Percentiles rank a stretch among this genome's conserved stretches.
Conservation (phyloP, 805 yeast species). For the Yarrowia divulgata region DNA sequence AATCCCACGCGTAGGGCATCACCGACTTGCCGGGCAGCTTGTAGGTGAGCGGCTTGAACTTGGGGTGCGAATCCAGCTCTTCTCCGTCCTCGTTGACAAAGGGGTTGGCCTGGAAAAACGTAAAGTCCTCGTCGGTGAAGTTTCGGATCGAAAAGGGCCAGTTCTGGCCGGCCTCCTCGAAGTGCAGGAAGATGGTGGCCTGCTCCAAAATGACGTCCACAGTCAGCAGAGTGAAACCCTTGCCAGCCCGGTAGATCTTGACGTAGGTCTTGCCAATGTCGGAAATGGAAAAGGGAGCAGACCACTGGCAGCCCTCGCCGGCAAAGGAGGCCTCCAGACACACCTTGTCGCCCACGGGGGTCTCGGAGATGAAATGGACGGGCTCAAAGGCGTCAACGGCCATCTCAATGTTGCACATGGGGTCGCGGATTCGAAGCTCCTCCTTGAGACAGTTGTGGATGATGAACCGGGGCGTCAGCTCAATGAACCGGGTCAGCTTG, state of each 20-base stretch:
- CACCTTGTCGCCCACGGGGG: conserved; percentile 58
- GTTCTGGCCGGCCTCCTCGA: conserved; percentile 67
- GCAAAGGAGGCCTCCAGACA: conserved; percentile 61
- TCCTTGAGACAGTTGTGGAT: conserved; percentile 67
- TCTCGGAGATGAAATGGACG: conserved; percentile 63
- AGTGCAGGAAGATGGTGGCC: conserved; percentile 78
- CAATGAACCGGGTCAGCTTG: conserved; percentile 75
- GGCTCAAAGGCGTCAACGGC: conserved; percentile 46
- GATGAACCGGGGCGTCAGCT: conserved; percentile 82
- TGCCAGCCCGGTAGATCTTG: conserved; percentile 68
- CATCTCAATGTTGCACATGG: conserved; percentile 50
- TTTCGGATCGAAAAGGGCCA: conserved; percentile 97
- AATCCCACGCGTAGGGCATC: conserved; percentile 99
- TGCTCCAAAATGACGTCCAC: conserved; percentile 79
- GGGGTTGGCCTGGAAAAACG: conserved; percentile 87
- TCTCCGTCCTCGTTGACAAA: conserved; percentile 68
- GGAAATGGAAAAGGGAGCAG: conserved; percentile 83
- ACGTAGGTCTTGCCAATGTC: conserved; percentile 84
- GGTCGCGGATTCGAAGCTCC: conserved; percentile 65
- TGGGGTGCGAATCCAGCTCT: conserved; percentile 57
- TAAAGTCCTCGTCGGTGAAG: conserved; percentile 85
- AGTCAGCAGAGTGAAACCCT: conserved; percentile 70
- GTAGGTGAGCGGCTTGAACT: conserved; percentile 80
- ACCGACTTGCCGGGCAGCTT: conserved; percentile 86
- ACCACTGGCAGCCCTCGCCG: conserved; percentile 71